Conservation (phyloP, 208 protist genomes). For the Trypanosoma caninum region DNA sequence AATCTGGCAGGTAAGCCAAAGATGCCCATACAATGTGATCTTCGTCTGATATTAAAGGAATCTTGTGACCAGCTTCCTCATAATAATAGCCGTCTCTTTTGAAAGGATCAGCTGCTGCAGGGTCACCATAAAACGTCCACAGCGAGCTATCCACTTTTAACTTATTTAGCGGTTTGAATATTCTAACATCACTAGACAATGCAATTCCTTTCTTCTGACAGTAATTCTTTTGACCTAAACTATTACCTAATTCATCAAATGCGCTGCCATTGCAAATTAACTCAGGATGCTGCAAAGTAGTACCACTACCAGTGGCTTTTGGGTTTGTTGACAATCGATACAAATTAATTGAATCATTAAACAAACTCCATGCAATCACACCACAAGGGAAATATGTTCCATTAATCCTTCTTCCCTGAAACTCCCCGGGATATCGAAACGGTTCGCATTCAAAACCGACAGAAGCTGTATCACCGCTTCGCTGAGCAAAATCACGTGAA, state of each 20-base stretch:
- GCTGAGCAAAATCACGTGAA: constrained; percentile 29
- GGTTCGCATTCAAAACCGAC: constrained; percentile 20
- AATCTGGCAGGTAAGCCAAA: constrained; percentile 85
- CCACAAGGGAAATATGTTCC: constrained; percentile 85
- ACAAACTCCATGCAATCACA: constrained; percentile 83
- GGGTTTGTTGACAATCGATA: constrained; percentile 3
- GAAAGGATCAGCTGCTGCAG: constrained; percentile 12
- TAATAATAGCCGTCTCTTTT: constrained; percentile 27
- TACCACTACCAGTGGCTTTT: not conserved
- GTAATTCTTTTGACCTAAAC: not conserved
- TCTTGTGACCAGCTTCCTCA: constrained; percentile 30
- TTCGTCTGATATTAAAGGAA: constrained; percentile 53
- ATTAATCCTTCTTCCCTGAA: not conserved
- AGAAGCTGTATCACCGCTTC: constrained; percentile 9
- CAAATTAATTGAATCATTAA: constrained; percentile 83
- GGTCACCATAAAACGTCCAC: constrained; percentile 2
- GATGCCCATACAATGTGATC: constrained; percentile 96
- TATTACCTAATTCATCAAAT: constrained; percentile 20
- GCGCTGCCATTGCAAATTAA: constrained; percentile 19
- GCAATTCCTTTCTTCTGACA: constrained; percentile 76
- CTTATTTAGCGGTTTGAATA: constrained; percentile 41
- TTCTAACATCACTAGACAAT: constrained; percentile 59
- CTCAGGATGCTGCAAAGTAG: not conserved
- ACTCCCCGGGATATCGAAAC: constrained; percentile 27
- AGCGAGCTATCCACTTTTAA: not conserved